Evolutionary conservation across 306 rosid genomes (phyloP).

Genomic region (Erythrophleum fordii): DNA sequence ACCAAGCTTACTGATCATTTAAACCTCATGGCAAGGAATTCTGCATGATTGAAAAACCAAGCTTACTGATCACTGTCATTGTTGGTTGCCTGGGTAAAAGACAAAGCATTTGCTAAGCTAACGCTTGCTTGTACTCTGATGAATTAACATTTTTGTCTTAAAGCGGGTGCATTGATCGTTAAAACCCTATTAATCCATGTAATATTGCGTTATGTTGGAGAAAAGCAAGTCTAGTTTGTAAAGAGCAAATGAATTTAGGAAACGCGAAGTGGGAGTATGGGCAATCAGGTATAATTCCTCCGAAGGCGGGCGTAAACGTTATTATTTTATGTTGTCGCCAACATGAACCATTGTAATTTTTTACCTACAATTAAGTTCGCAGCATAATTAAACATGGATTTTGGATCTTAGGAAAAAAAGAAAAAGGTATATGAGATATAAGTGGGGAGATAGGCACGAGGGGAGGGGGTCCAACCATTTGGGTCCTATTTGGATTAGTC

Average conservation of each 20-base stretch:
- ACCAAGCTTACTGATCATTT: neutral
- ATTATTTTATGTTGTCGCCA: too few species aligned
- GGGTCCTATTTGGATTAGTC: too few species aligned
- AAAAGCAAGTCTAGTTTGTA: neutral
- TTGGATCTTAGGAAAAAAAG: too few species aligned
- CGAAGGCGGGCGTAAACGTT: too few species aligned
- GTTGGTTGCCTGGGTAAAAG: neutral
- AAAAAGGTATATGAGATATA: too few species aligned
- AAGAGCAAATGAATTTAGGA: neutral
- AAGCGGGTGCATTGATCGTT: neutral
- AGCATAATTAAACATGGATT: too few species aligned
- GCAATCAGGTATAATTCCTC: neutral
- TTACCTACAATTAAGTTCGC: too few species aligned
- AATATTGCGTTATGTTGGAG: neutral
- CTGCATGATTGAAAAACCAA: neutral
- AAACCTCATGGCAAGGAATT: neutral
- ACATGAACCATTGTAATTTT: too few species aligned
- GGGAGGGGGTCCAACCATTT: too few species aligned
- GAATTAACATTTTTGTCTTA: neutral
- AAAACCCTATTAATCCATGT: neutral
- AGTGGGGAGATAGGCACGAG: too few species aligned
- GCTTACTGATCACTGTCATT: neutral
- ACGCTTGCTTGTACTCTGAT: neutral
- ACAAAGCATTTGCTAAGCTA: neutral
- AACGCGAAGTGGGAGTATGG: neutral